Evolutionary conservation across 495 filamentous ascomycete species (phyloP), one percentile per base, ranked within the genome.

Genomic region (Tirmania nivea): DNA sequence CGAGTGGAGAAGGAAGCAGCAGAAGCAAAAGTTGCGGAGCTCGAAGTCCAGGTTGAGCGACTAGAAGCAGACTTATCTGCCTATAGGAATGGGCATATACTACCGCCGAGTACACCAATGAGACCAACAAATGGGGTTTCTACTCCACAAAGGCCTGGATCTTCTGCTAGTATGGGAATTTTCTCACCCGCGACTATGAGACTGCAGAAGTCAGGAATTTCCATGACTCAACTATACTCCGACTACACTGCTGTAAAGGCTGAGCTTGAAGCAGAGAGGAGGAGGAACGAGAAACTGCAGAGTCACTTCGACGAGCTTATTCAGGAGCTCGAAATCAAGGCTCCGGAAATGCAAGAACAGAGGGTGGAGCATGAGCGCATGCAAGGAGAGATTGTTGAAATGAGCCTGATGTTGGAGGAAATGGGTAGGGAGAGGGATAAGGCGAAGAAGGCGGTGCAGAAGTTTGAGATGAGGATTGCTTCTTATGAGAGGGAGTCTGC

Each of bases 271-370:
- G 71, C 71, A 0, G 84, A 90, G 64, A 79, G 78, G 62, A 73
- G 78, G 49, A 75, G 76, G 6, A 82, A 73, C 64, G 76, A 82
- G 48, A 78, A 81, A 60, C 76, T 94, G 3, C 72, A 74, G 35
- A 70, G 75, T 9, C 77, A 86, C 2, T 69, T 96, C 36, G 84
- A 93, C 54, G 86, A 93, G 54, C 82, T 94, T 35, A 71, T 84
- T 56, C 67, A 72, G 14, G 68, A 70, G n/a, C 52, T 87, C 52
- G 81, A 86, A 64, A 74, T 79, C 50, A 85, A 80, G 59, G 64
- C 78, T 31, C 78, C 76, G 10, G 79, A 80, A 50, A 74, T 85
- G 48, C 69, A 81, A 34, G 78, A 82, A 55, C 65, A 85, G 50
- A 74, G 78, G 51, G 71, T 75, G 35, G 80, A 89, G 57, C 72